phyloP scores from a whole-genome alignment of 2,329 filamentous ascomycete species.

The Colletotrichum tamarilloi region DNA sequence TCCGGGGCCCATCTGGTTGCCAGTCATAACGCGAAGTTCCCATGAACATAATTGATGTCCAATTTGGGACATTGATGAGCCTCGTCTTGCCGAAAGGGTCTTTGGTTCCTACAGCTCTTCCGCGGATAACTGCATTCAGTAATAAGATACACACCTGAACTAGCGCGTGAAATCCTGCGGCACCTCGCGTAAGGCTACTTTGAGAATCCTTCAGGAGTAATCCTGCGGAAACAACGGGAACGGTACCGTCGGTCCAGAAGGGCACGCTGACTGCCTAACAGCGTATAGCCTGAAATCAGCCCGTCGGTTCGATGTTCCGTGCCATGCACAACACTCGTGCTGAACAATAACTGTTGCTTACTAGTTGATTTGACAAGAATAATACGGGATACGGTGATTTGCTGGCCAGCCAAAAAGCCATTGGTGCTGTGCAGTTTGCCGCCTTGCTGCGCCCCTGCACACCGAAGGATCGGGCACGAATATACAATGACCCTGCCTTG shows the following conservation, averaged over 20 bases:
- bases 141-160: background rate
- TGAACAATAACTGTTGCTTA: background rate
- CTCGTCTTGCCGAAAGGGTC: background rate
- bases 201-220: background rate
- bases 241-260: slow-evolving; percentile 1
- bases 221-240: background rate
- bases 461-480: background rate
- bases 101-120: background rate
- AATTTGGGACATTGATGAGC: no score
- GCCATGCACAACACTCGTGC: no score
- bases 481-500: background rate
- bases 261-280: background rate
- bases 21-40: background rate
- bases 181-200: background rate
- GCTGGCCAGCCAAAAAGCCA: background rate
- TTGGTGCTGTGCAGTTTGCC: background rate
- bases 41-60: no score
- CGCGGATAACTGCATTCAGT: background rate
- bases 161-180: background rate
- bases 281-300: background rate
- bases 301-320: background rate
- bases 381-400: background rate
- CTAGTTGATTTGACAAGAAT: no score
- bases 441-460: no score
- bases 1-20: background rate